These are phyloP conservation scores for Capsicum pubescens DNA, from an alignment of 257 asterid species.

Conservation along the genomic window DNA sequence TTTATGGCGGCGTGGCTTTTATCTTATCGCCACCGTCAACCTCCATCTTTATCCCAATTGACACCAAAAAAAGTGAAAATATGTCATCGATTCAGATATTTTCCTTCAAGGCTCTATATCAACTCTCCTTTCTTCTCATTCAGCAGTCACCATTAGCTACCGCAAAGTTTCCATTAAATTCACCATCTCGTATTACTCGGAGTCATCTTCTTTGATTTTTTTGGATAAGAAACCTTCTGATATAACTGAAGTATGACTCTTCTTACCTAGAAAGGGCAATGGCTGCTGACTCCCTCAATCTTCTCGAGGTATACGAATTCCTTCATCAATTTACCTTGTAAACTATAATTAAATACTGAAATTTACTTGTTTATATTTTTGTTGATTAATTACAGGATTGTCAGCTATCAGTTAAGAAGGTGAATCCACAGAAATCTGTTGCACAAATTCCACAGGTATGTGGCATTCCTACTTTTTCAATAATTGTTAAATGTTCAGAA, in stretches of 20 bases:
- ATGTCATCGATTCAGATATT: not conserved
- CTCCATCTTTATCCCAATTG: not conserved
- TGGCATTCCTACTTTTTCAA: not conserved
- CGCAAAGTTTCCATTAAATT: slow-evolving; percentile 45
- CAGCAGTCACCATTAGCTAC: not conserved
- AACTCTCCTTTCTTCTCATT: not conserved
- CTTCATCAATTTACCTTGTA: not conserved
- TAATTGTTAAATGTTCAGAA: not conserved
- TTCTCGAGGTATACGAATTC: slow-evolving; percentile 65
- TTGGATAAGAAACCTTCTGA: slow-evolving; percentile 45
- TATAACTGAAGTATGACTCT: slow-evolving; percentile 80
- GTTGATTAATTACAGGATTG: slow-evolving; percentile 59
- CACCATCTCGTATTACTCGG: slow-evolving; percentile 48
- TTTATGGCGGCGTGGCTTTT: not conserved
- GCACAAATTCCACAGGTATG: slow-evolving; percentile 91
- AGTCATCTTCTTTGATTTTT: slow-evolving; percentile 50
- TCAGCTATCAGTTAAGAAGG: slow-evolving; percentile 95
- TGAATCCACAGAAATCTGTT: slow-evolving; percentile 94
- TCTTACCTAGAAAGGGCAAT: slow-evolving; percentile 98
- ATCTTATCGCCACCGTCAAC: not conserved
- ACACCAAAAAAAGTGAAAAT: not conserved
- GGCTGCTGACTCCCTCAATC: slow-evolving; percentile 90
- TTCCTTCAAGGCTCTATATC: slow-evolving; percentile 23
- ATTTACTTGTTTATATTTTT: not conserved
- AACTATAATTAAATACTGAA: not conserved